phyloP scores from a whole-genome alignment of 208 protist genomes.

The Leishmania amazonensis region DNA sequence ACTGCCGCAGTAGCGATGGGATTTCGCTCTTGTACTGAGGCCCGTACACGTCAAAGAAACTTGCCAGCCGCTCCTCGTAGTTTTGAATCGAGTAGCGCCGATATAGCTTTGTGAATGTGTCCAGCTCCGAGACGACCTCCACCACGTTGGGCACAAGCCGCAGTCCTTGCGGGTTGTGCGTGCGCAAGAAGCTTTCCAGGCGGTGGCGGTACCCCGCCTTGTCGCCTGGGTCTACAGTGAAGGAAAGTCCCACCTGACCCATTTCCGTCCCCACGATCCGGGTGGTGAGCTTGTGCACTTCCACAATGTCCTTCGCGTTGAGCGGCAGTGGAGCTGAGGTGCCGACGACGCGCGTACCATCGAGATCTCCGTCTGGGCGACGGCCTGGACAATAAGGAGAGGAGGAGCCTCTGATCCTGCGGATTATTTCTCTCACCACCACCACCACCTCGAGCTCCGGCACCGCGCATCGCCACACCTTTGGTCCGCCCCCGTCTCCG shows the following conservation, averaged over 20 bases:
- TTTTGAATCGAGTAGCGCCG: constrained; percentile 65
- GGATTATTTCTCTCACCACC: constrained; percentile 46
- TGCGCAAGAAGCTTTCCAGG: constrained; percentile 55
- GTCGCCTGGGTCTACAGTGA: constrained; percentile 63
- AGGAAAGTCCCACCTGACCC: constrained; percentile 75
- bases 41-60: constrained; percentile 74
- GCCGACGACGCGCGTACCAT: constrained; percentile 39
- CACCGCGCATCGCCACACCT: constrained; percentile 48
- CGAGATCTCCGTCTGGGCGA: constrained; percentile 1
- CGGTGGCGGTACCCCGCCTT: constrained; percentile 49
- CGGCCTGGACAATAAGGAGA: constrained; percentile 14
- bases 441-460: constrained; percentile 51
- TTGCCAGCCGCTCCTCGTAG: constrained; percentile 54
- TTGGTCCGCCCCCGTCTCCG: constrained; percentile 25
- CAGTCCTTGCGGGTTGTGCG: constrained; percentile 70
- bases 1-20: constrained; percentile 57
- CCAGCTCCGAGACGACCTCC: constrained; percentile 57
- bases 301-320: constrained; percentile 53
- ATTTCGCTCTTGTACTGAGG: constrained; percentile 49
- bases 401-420: constrained; percentile 1
- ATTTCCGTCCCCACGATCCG: constrained; percentile 68
- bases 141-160: constrained; percentile 65
- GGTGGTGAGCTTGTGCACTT: constrained; percentile 66
- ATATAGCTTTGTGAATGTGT: constrained; percentile 83
- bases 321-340: constrained; percentile 41